phyloP scores from a whole-genome alignment of 805 yeast species.

The Candida broadrunensis region DNA sequence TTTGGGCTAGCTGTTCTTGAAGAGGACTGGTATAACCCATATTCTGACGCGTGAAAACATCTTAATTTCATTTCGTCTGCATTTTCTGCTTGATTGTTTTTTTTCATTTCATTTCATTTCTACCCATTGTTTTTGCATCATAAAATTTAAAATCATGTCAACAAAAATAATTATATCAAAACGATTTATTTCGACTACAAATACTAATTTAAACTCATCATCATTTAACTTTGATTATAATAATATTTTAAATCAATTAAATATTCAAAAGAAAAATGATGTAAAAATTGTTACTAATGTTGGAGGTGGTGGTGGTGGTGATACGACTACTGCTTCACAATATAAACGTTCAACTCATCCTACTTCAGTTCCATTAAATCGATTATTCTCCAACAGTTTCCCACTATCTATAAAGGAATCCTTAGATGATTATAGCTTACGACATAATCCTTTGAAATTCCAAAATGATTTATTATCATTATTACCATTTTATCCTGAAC shows the following conservation, averaged over 20 bases:
- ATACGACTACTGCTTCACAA: not conserved
- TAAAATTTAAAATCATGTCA: not conserved
- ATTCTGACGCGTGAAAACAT: too few relatives aligned
- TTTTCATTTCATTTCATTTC: not conserved
- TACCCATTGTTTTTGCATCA: too few relatives aligned
- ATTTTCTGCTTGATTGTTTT: too few relatives aligned
- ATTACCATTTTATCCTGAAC: slow-evolving; percentile 45
- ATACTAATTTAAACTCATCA: not conserved
- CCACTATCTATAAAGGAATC: slow-evolving; percentile 57
- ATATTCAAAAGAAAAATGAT: not conserved
- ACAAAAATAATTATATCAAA: not conserved
- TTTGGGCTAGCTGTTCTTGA: too few relatives aligned
- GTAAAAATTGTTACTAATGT: too few relatives aligned
- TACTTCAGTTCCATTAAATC: slow-evolving; percentile 58
- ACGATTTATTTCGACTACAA: not conserved
- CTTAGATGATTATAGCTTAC: slow-evolving; percentile 44
- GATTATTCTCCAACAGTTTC: slow-evolving; percentile 52
- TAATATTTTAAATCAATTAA: not conserved
- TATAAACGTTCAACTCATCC: slow-evolving; percentile 63
- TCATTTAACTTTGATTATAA: not conserved
- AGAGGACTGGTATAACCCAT: too few relatives aligned
- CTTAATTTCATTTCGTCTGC: too few relatives aligned
- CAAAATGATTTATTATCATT: slow-evolving; percentile 46
- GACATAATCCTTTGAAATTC: slow-evolving; percentile 36
- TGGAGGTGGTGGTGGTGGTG: too few relatives aligned